A percentile compares a stretch with the other conserved stretches of the same genome.
phyloP scores from a whole-genome alignment of 352 stramenopile genomes.

The Globisporangium paddicum region DNA sequence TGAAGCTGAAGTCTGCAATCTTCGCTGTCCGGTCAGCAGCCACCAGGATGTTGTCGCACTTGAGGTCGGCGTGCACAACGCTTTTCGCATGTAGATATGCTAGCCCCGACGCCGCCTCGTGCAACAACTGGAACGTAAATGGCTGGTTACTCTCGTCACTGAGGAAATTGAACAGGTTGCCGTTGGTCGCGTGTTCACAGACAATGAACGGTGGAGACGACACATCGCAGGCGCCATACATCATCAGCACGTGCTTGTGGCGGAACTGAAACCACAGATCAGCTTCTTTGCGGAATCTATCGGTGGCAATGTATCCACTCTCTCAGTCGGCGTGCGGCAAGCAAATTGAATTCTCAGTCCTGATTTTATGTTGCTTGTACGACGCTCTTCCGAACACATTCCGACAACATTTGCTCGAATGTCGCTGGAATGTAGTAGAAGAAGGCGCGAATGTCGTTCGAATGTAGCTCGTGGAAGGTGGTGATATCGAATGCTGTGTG shows the following conservation, averaged over 20 bases:
- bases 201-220: conserved; percentile 5
- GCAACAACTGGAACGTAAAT: not conserved
- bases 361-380: no score
- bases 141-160: not conserved
- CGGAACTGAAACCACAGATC: conserved; percentile 9
- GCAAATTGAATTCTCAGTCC: no score
- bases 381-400: no score
- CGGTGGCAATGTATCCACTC: no score
- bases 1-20: no score
- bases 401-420: no score
- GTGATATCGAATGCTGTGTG: no score
- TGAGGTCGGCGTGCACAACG: conserved; percentile 15
- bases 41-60: conserved; percentile 20
- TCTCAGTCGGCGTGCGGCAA: no score
- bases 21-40: not conserved
- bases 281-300: not conserved
- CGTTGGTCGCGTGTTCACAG: not conserved
- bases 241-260: conserved; percentile 11
- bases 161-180: conserved; percentile 7
- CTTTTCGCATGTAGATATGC: not conserved
- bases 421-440: no score
- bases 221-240: conserved; percentile 16
- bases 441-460: no score
- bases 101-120: not conserved
- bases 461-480: no score